A percentile compares a stretch with the other conserved stretches of the same genome.
Conservation (phyloP, 495 filamentous ascomycete species). For the Xylaria flabelliformis region DNA sequence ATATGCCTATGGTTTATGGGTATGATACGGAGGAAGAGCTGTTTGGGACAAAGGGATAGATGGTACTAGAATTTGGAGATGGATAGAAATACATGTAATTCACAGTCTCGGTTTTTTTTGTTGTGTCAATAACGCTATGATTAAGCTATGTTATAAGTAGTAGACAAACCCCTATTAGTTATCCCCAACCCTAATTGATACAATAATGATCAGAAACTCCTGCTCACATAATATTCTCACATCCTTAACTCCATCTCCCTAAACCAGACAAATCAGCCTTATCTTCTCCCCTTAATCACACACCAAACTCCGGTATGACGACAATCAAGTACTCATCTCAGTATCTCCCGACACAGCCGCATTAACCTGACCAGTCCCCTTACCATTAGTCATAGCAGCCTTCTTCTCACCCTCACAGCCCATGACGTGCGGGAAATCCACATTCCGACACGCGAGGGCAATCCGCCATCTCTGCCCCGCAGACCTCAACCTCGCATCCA, state of each 20-base stretch:
- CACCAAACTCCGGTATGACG: neutral
- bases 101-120: neutral
- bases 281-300: neutral
- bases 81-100: neutral
- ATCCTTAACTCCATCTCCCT: neutral
- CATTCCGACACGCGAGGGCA: neutral
- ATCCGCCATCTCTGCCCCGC: neutral
- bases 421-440: neutral
- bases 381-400: no score
- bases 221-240: neutral
- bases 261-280: neutral
- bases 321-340: neutral
- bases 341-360: neutral
- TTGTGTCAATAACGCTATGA: neutral
- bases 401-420: no score
- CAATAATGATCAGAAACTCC: neutral
- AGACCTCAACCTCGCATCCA: neutral
- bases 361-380: neutral
- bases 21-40: conserved; percentile 68
- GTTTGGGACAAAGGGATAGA: conserved; percentile 41
- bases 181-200: neutral
- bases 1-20: conserved; percentile 65
- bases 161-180: neutral
- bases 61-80: neutral
- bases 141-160: neutral